Base-by-base conservation (phyloP, 352 stramenopile genomes). In the Stramenopiles sp. region DNA sequence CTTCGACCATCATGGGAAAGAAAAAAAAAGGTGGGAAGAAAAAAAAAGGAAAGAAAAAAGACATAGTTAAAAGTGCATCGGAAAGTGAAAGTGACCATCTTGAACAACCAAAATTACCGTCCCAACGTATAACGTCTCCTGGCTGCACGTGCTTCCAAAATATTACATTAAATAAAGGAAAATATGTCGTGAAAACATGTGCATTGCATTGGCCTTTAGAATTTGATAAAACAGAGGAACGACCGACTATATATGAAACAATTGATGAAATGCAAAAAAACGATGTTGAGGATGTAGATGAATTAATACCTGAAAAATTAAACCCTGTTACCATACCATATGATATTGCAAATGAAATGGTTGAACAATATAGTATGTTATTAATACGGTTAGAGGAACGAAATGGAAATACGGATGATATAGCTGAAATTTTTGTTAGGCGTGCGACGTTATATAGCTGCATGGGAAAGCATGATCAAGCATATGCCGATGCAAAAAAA, bases 361-460 rank as follows among this genome's bases (percentile, higher is more conserved):
- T 33, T 4, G 30, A 76, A 33, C 65, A 76, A 33, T 76, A 33
- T 76, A 76, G 30, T 76, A 4, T 76, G 13, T 20, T 76, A 20
- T 20, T 76, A 76, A 20, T 33, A 13, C 65, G 65, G 31, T 31
- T 76, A 31, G 65, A 33, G 31, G 65, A 33, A 76, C 4, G 31
- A 7, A 76, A 76, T 76, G 31, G 30, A 31, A 33, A 31, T 13
- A 4, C 4, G 65, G 65, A 76, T 33, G 65, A 76, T 76, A 33
- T 31, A 7, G 65, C 65, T 13, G 65, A 76, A 76, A 13, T 76
- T 76, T 76, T 76, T 31, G 65, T 76, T 76, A 76, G 65, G 13
- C 65, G 65, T 31, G 65, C 65, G 13, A 76, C 65, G 4, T 20
- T 76, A 13, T 76, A 76, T 20, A 76, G 65, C 13, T 31, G 65